Evolutionary conservation across 768 basidiomycete genomes (phyloP), one percentile per base, ranked within the genome.

Genomic region (Kwoniella dendrophila): DNA sequence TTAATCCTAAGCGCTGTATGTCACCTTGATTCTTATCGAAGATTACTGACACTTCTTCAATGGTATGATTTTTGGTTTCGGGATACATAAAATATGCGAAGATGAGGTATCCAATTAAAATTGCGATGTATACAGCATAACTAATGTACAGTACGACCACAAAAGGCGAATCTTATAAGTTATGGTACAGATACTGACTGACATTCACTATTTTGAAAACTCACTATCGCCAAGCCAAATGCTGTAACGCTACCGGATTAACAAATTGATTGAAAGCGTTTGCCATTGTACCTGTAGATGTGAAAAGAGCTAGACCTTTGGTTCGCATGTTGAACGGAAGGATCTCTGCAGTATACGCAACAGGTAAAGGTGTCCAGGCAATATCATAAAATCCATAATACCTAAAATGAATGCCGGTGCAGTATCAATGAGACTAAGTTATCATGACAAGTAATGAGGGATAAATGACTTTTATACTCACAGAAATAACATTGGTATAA

Each of bases 291-390:
- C 63, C 62, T 4, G 61, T 62, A 41, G 60, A 62, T 24, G 62
- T 56, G n/a, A 66, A 66, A 59, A 91, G 73, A 67, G 84, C 88
- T 82, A 91, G 87, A 63, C 90, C 90, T 82, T 90, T 91, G 64
- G 90, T 88, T 74, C 90, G 90, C 53, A 92, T 81, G 24, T 81
- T 79, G 82, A 83, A 92, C 1, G 91, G 91, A 32, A 63, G 58
- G 36, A 70, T 70, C 29, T 70, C 69, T 29, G 62, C 47, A 1
- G 47, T 26, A 22, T 48, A 27, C 11, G 29, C 36, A 18, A 18
- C 62, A 11, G 53, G 61, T 33, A 59, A 36, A 18, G 64, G 68
- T 1, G 59, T 64, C 33, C 64, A 53, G 55, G 50, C 55, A 49
- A 64, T 61, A 29, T 57, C 51, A 24, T 68, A 62, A 41, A 56